These are phyloP conservation scores for Paragyromitra xinjiangensis DNA, from an alignment of 495 filamentous ascomycete genomes.

Conservation along the genomic window DNA sequence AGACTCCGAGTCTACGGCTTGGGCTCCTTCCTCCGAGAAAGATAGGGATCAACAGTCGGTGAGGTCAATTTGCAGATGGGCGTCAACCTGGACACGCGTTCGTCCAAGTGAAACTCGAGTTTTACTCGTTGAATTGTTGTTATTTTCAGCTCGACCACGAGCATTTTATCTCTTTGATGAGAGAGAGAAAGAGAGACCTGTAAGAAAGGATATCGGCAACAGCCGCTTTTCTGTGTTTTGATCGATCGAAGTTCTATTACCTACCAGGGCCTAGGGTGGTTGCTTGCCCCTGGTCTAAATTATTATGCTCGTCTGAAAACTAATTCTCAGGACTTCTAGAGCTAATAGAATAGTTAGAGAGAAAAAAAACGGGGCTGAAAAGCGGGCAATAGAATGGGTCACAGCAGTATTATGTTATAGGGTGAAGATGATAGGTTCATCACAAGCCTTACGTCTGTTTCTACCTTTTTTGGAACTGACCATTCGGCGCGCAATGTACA, in stretches of 20 bases:
- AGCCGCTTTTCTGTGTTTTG: constrained; percentile 15
- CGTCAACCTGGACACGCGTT: constrained; percentile 42
- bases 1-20: constrained; percentile 28
- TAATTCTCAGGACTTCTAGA: constrained; percentile 29
- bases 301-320: constrained; percentile 16
- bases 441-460: not conserved
- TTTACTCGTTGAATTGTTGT: constrained; percentile 9
- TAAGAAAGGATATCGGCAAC: constrained; percentile 23
- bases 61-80: constrained; percentile 49
- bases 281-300: constrained; percentile 18
- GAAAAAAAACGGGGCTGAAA: not conserved
- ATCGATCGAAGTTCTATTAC: constrained; percentile 26
- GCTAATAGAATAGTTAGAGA: constrained; percentile 6
- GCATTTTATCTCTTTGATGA: constrained; percentile 2
- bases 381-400: constrained; percentile 20
- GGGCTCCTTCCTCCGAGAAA: constrained; percentile 29
- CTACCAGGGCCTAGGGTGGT: constrained; percentile 4
- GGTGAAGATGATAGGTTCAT: constrained; percentile 19
- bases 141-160: constrained; percentile 21
- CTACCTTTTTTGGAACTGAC: constrained; percentile 17
- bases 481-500: constrained; percentile 4
- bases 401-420: not conserved
- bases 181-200: constrained; percentile 11
- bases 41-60: constrained; percentile 32
- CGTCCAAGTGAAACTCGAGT: constrained; percentile 23